These are phyloP conservation scores for Pontederia paniculata DNA, from an alignment of 176 grass and related monocot species.

Conservation along the genomic window DNA sequence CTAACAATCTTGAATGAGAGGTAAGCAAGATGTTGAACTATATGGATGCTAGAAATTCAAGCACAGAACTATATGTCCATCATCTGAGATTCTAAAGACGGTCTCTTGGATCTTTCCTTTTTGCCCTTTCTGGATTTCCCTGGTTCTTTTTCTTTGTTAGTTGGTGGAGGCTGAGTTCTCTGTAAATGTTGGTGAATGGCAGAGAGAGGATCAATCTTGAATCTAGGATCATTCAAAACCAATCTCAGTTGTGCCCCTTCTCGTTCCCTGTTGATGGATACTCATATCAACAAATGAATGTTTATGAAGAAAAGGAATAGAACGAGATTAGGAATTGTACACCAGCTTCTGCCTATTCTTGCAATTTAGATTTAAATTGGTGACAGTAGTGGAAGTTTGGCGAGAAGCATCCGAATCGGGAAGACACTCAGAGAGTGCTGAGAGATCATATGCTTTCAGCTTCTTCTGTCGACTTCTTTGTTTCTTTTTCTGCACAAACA, in stretches of 20 bases:
- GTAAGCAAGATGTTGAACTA: too few species aligned
- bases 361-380: slow-evolving; percentile 50
- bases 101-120: slow-evolving; percentile 29
- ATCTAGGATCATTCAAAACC: slow-evolving; percentile 32
- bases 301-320: not conserved
- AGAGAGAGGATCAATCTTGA: slow-evolving; percentile 33
- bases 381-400: slow-evolving; percentile 5
- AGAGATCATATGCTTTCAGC: slow-evolving; percentile 80
- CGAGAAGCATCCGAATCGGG: slow-evolving; percentile 26
- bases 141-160: slow-evolving; percentile 5
- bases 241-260: slow-evolving; percentile 42
- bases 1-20: too few species aligned
- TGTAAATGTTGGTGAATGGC: slow-evolving; percentile 50
- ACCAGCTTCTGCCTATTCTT: slow-evolving; percentile 69
- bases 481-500: slow-evolving; percentile 40
- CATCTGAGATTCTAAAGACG: slow-evolving; percentile 11
- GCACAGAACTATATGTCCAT: slow-evolving; percentile 24
- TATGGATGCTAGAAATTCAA: too few species aligned
- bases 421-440: slow-evolving; percentile 48
- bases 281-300: not conserved
- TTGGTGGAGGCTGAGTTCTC: slow-evolving; percentile 37
- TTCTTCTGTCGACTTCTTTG: slow-evolving; percentile 47
- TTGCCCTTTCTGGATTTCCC: slow-evolving; percentile 25
- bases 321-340: slow-evolving; percentile 22
- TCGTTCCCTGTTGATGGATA: slow-evolving; percentile 18